Evolutionary conservation across 2,329 filamentous ascomycete species (phyloP).

Genomic region (Lasiodiplodia theobromae): DNA sequence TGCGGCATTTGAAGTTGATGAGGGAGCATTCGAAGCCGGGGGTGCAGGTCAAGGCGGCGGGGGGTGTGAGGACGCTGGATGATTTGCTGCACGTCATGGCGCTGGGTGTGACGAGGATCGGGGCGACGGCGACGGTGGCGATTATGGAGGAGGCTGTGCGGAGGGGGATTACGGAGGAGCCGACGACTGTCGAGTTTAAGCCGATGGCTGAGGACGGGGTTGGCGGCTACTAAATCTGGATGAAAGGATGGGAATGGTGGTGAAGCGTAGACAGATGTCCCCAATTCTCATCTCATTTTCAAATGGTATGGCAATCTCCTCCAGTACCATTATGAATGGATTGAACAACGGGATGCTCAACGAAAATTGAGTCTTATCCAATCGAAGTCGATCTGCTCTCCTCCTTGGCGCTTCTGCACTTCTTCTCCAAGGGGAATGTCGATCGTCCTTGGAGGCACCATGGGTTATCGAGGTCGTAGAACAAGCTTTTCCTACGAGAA

Average conservation of each 20-base stretch:
- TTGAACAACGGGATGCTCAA: too few relatives aligned
- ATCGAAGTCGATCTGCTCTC: too few relatives aligned
- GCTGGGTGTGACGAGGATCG: slow-evolving; percentile 63
- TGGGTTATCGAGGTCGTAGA: too few relatives aligned
- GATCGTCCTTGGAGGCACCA: too few relatives aligned
- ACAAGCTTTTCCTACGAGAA: too few relatives aligned
- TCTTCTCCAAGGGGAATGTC: too few relatives aligned
- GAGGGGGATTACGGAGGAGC: slow-evolving; percentile 55
- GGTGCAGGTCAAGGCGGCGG: slow-evolving; percentile 65
- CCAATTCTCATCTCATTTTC: too few relatives aligned
- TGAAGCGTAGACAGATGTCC: too few relatives aligned
- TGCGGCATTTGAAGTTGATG: slow-evolving; percentile 63
- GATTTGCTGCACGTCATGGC: slow-evolving; percentile 63
- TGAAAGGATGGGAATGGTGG: background rate
- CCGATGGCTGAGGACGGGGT: slow-evolving; percentile 31
- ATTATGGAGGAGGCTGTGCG: slow-evolving; percentile 63
- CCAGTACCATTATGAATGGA: too few relatives aligned
- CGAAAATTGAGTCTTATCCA: too few relatives aligned
- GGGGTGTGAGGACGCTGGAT: slow-evolving; percentile 64
- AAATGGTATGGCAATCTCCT: too few relatives aligned
- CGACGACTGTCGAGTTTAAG: slow-evolving; percentile 38
- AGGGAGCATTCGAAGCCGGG: slow-evolving; percentile 50
- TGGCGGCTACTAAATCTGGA: background rate
- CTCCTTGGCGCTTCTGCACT: too few relatives aligned
- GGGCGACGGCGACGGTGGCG: slow-evolving; percentile 61